Evolutionary conservation across 495 filamentous ascomycete genomes (phyloP), one percentile per base, ranked within the genome.

Genomic region (Cercophora samala): DNA sequence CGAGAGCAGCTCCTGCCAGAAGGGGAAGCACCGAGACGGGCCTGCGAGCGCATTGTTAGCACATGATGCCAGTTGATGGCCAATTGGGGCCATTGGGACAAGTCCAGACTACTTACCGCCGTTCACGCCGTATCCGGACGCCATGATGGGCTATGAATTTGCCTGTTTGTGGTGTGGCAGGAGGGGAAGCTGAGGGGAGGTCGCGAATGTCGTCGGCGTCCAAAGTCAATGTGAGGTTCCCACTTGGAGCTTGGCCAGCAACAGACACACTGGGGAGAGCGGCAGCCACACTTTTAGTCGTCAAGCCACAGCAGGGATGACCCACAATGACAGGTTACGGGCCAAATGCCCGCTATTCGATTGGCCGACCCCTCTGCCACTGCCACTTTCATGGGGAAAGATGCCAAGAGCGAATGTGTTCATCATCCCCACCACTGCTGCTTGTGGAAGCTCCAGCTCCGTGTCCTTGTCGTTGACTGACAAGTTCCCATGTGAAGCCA

Each of bases 1-100:
- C 71, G 90, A 90, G 69, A 96, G 88, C 64, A 93, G 81, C 74
- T 96, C 92, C 81, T 96, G 95, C 96, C 96, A 99, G 87, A 97
- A 99, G 76, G 92, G 91, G 80, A 96, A 98, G 88, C 95, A 99
- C 81, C 96, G 89, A 73, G 87, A 88, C 67, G 88, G 90, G 73
- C 92, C 93, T 97, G 77, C 25, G 26, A 42, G 18, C 18, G 21
- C 15, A 42, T 62, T 46, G 32, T 62, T 46, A 52, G 66, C 42
- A 24, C 21, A 52, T 62, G 64, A 26, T 59, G 58, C 54, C 62
- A 18, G 37, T 5, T 46, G 37, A 46, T 9, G 37, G 15, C 58
- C 52, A 58, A 68, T 63, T 51, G 53, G 25, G 51, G 70, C 60
- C 67, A 68, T 71, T 71, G 72, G 58, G 22, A n/a, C 3, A 15